Evolutionary conservation across 768 basidiomycete species (phyloP), one percentile per base, ranked within the genome.

Genomic region (Mycena metata): DNA sequence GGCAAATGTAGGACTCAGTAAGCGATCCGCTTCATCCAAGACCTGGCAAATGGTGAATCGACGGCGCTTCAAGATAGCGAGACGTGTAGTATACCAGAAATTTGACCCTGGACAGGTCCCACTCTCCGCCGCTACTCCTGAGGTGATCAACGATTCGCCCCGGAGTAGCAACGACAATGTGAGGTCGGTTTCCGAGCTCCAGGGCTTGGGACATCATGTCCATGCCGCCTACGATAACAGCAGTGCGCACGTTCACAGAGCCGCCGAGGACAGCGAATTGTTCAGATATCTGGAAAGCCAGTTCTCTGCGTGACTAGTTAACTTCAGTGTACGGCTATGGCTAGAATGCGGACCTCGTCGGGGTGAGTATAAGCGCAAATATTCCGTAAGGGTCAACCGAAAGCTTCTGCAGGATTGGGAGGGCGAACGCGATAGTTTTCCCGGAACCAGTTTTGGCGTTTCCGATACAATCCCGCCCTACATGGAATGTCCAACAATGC

Each of bases 391-490:
- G 97, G 79, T 99, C 97, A 7, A 85, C 82, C 1, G 93, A 90
- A 36, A 99, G 85, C 73, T 88, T 88, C 78, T 99, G 96, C 9
- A 99, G 83, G 63, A 99, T 98, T 6, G 98, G 98, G 7, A 98
- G 80, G 1, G 97, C 98, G 73, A 99, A 99, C 0, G 98, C 96
- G 66, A 99, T 90, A 0, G 98, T 99, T 82, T 99, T 99, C 74
- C 97, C 97, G 2, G 95, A 96, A 59, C 98, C 98, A 0, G 98
- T 99, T 81, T 98, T 96, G 1, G 98, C 96, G 70, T 97, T 96
- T 12, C 98, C 98, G 66, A 99, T 95, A 78, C 96, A 98, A 79
- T 99, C 97, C 76, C 91, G 88, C 43, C 97, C 97, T 95, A 79
- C 36, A 6, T 23, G 30, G 62, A 23, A 39, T 35, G n/a, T 56